These are phyloP conservation scores for Irpex sp. DNA, from an alignment of 1,284 basidiomycete species.

Conservation along the genomic window DNA sequence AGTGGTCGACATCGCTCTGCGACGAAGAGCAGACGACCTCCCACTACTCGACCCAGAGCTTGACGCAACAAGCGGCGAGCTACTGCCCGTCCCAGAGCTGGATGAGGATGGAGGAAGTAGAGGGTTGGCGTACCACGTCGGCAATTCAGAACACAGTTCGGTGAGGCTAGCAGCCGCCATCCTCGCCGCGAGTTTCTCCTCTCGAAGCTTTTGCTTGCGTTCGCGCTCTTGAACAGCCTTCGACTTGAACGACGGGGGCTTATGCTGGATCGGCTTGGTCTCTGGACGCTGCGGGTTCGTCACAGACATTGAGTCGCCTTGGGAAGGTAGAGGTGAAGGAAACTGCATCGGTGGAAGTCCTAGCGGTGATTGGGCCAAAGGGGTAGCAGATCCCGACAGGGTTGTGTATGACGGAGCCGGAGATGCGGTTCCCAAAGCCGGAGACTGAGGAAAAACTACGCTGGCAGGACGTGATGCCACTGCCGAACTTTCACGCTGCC, in stretches of 20 bases:
- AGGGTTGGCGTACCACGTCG: conserved; percentile 20
- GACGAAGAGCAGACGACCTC: neutral
- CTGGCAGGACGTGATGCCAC: neutral
- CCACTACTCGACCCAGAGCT: neutral
- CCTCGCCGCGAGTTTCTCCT: neutral
- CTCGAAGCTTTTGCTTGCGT: neutral
- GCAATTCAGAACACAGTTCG: conserved; percentile 23
- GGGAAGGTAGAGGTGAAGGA: neutral
- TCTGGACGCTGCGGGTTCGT: neutral
- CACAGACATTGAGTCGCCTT: neutral
- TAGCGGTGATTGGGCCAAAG: conserved; percentile 5
- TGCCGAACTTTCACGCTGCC: conserved; percentile 7
- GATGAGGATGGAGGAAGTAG: conserved; percentile 16
- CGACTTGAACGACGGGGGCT: neutral
- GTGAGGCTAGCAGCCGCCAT: conserved; percentile 20
- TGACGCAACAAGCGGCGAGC: neutral
- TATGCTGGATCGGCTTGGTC: neutral
- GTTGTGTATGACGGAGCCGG: conserved; percentile 3
- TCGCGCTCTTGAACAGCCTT: neutral
- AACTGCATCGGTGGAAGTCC: neutral
- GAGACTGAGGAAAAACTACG: neutral
- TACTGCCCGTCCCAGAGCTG: conserved; percentile 10
- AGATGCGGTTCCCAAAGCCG: neutral
- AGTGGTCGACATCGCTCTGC: neutral
- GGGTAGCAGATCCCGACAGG: conserved; percentile 3